Base-by-base conservation (phyloP, 768 basidiomycete species). In the Lactarius deliciosus region DNA sequence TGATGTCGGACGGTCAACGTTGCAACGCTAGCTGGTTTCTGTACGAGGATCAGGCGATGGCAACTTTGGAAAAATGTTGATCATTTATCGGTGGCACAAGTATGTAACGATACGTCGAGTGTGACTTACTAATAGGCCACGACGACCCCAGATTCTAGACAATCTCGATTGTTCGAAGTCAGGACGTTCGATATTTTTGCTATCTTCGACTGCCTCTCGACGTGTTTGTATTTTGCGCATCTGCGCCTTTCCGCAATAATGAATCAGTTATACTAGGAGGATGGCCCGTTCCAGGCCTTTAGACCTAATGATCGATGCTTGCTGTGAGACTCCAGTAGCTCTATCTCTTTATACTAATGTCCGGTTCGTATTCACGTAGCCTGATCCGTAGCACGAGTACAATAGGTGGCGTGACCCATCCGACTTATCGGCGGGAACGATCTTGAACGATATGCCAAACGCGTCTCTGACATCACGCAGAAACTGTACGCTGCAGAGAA, bases 401-500 rank as follows among this genome's bases (percentile, higher is more conserved):
- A 93, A 64, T 16, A 92, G 83, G 67, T 93, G 77, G 43, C 80
- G 83, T 15, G 82, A 78, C 22, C 79, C 74, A 67, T 86, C 80
- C 20, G 81, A 77, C 1, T 80, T 78, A 60, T 88, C 85, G 4
- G 82, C 84, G 2, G 86, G 79, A 18, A 84, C 83, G 63, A 97
- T 89, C 77, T 97, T 98, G 86, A 98, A 98, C 16, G 92, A 89
- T 0, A 91, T 94, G 32, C 94, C 93, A 70, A 97, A 96, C 74
- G 91, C 90, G 22, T 82, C 78, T 68, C 85, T 85, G 53, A 95
- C 77, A 71, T 98, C 96, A 34, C 91, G 83, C 28, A 98, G 77
- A 72, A 96, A 94, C 79, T 97, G 94, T 56, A 96, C 85, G n/a
- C 96, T 98, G 72, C 1, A 65, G 47, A 57, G 63, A 50, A 47